Percentiles rank a stretch among this genome's conserved stretches.
Evolutionary conservation across 345 rosid genomes (phyloP).

Genomic region (Citropsis articulata): DNA sequence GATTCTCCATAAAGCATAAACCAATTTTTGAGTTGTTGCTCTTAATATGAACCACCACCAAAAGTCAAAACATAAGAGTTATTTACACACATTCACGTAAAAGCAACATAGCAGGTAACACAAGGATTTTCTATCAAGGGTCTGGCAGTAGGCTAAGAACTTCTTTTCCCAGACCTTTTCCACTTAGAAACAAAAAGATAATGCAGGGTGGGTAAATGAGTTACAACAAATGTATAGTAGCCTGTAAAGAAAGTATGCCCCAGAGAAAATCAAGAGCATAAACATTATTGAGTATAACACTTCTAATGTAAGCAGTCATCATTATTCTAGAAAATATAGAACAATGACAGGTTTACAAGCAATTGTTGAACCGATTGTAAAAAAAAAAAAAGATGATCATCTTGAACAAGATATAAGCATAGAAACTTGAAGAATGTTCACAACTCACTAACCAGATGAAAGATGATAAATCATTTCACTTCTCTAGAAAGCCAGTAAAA

Average conservation of each 20-base stretch:
- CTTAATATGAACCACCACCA: neutral
- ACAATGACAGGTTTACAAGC: neutral
- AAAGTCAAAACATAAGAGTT: neutral
- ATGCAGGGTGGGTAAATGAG: neutral
- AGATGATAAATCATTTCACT: slow-evolving; percentile 1
- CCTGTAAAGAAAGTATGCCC: neutral
- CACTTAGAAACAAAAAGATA: neutral
- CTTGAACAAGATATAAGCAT: neutral
- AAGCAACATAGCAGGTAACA: neutral
- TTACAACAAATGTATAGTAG: neutral
- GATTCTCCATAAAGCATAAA: neutral
- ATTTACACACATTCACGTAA: neutral
- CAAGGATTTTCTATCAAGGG: neutral
- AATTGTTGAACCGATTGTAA: neutral
- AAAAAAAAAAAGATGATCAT: neutral
- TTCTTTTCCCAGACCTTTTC: neutral
- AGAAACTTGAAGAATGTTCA: neutral
- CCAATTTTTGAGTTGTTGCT: neutral
- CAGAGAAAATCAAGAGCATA: neutral
- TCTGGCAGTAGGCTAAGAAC: neutral
- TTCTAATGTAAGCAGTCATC: neutral
- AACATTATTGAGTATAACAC: neutral
- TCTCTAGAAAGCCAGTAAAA: neutral
- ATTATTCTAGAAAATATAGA: neutral
- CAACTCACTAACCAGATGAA: neutral